These are phyloP conservation scores for Sophora flavescens DNA, from an alignment of 306 rosid species.

Conservation along the genomic window DNA sequence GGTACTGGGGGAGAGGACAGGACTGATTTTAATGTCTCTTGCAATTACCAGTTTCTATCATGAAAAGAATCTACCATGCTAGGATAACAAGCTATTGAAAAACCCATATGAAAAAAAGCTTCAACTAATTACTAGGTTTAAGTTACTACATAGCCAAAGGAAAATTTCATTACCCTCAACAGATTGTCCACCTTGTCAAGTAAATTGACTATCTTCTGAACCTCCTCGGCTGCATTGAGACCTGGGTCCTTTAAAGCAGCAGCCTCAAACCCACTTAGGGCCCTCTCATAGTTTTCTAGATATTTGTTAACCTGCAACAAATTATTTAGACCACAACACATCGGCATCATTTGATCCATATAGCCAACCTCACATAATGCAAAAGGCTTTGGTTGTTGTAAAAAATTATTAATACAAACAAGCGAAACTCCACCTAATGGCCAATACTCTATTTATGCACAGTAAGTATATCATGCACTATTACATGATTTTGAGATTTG, in stretches of 20 bases:
- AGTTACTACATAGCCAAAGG: constrained; percentile 32
- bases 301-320: constrained; percentile 76
- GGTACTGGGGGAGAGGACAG: constrained; percentile 26
- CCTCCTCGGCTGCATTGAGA: constrained; percentile 82
- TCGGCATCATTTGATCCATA: background rate
- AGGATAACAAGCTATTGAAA: constrained; percentile 41
- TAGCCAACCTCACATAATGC: background rate
- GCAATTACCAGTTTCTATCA: constrained; percentile 27
- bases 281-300: constrained; percentile 92
- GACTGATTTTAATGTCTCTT: constrained; percentile 31
- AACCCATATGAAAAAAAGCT: constrained; percentile 1
- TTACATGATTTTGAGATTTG: constrained; percentile 22
- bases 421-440: constrained; percentile 14
- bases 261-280: constrained; percentile 95
- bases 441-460: background rate
- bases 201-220: constrained; percentile 79
- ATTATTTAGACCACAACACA: constrained; percentile 29
- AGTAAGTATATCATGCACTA: background rate
- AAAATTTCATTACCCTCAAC: constrained; percentile 68
- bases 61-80: constrained; percentile 40
- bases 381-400: background rate
- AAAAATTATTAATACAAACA: constrained; percentile 36
- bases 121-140: constrained; percentile 45
- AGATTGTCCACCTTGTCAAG: constrained; percentile 85
- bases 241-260: constrained; percentile 96